Percentiles rank a stretch among this genome's conserved stretches.
Evolutionary conservation across 2,329 filamentous ascomycete species (phyloP).

Genomic region (Thielaviopsis cerberus): DNA sequence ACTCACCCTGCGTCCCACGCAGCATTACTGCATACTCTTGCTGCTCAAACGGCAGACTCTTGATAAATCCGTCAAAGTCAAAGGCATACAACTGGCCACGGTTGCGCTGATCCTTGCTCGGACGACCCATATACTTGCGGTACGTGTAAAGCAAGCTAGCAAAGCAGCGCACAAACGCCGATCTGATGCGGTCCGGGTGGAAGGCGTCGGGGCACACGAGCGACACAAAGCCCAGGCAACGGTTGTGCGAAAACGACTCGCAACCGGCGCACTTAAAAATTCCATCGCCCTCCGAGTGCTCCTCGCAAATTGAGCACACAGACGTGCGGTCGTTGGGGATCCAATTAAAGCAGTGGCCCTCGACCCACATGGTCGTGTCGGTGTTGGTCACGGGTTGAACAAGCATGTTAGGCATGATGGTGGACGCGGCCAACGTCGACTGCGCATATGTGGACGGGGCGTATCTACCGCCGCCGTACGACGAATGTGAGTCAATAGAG

Average conservation of each 20-base stretch:
- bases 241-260: slow-evolving; percentile 34
- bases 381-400: slow-evolving; percentile 63
- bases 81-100: slow-evolving; percentile 43
- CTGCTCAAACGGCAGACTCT: slow-evolving; percentile 45
- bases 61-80: slow-evolving; percentile 47
- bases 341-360: slow-evolving; percentile 65
- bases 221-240: slow-evolving; percentile 43
- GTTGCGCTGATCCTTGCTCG: slow-evolving; percentile 40
- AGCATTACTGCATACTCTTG: slow-evolving; percentile 46
- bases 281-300: slow-evolving; percentile 51
- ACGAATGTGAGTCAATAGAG: slow-evolving; percentile 48
- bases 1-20: slow-evolving; percentile 46
- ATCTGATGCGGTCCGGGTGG: slow-evolving; percentile 40
- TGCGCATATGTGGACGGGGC: slow-evolving; percentile 70
- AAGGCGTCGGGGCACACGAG: slow-evolving; percentile 47
- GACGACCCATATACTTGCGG: slow-evolving; percentile 42
- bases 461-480: slow-evolving; percentile 49
- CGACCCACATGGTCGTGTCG: slow-evolving; percentile 64
- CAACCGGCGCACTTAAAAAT: slow-evolving; percentile 58
- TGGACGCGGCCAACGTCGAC: slow-evolving; percentile 70
- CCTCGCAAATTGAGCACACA: slow-evolving; percentile 57
- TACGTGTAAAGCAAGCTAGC: slow-evolving; percentile 50
- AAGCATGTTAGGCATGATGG: slow-evolving; percentile 70
- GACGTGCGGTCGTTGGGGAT: slow-evolving; percentile 35
- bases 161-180: slow-evolving; percentile 45